A percentile compares a stretch with the other conserved stretches of the same genome.
These are phyloP conservation scores for Dothidotthia symphoricarpi DNA, from an alignment of 2,329 filamentous ascomycete genomes.

Conservation along the genomic window DNA sequence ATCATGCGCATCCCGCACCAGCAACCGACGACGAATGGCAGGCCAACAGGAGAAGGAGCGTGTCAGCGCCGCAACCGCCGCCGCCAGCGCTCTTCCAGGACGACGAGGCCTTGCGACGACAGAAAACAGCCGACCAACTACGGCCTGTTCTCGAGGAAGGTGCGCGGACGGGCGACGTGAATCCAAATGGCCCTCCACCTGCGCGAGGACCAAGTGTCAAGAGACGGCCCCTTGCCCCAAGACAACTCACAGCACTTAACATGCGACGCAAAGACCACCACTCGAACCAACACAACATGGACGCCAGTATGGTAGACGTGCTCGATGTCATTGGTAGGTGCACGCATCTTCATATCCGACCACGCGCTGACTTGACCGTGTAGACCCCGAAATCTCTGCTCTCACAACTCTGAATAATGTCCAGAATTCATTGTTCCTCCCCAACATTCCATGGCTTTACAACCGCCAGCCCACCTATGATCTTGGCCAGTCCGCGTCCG, in stretches of 20 bases:
- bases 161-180: conserved; percentile 4
- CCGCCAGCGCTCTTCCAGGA: conserved; percentile 21
- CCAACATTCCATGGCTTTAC: conserved; percentile 69
- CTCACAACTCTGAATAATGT: conserved; percentile 84
- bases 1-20: conserved; percentile 4
- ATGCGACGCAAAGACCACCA: conserved; percentile 23
- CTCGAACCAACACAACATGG: conserved; percentile 49
- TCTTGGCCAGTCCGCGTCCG: conserved; percentile 53
- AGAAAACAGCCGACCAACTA: conserved; percentile 27
- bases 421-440: conserved; percentile 87
- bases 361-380: conserved; percentile 25
- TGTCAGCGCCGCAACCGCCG: conserved; percentile 34
- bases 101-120: conserved; percentile 28
- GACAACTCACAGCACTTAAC: conserved; percentile 28
- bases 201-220: conserved; percentile 9
- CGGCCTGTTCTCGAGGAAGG: conserved; percentile 36
- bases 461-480: conserved; percentile 79
- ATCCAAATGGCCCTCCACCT: conserved; percentile 16
- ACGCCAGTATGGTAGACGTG: conserved; percentile 62
- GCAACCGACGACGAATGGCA: conserved; percentile 14
- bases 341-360: background rate
- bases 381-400: conserved; percentile 80
- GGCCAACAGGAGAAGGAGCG: conserved; percentile 31
- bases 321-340: conserved; percentile 66
- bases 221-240: conserved; percentile 18